Base-by-base conservation (phyloP, 2,329 filamentous ascomycete genomes). In the Setomelanomma holmii region DNA sequence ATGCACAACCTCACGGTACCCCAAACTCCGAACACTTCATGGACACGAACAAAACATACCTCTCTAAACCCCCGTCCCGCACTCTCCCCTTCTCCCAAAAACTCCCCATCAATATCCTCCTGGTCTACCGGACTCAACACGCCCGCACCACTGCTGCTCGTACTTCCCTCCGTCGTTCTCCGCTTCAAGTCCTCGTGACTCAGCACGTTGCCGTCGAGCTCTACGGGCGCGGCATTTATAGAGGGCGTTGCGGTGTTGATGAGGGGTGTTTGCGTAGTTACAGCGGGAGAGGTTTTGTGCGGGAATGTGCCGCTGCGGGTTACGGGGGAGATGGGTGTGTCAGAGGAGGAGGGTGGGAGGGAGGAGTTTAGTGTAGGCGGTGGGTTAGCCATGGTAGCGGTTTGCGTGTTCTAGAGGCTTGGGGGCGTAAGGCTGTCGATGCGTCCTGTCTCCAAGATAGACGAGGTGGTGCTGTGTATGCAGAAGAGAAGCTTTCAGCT, bases 211-310 rank as follows among this genome's bases (percentile, higher is more conserved):
- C 73, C 71, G 45, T 80, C 78, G 4, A 81, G 58, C 60, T 81
- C 79, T 4, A 79, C 71, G 0, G 78, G 78, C 39, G 69, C 66
- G 10, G 64, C 58, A 55, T 81, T 80, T 58, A 80, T 76, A 4
- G 77, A 66, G 0, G 74, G 75, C 2, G 73, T 70, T 4, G 63
- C 65, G 1, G 74, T 71, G 4, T 74, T 71, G 55, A 80, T 73
- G 34, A 72, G 66, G 0, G 72, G 67, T 5, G 67, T 68, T 19
- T 62, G 56, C 6, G 71, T 55, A 16, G 61, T 35, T 10, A 61
- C 64, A 5, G 64, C 52, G 1, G 58, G 45, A 4, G 58, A 60
- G 0, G 69, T 68, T n/a, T 67, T 66, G 51, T 72, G 64, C 4
- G 64, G 55, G 36, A 72, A 72, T 2, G 61, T 55, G n/a, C 22